A percentile compares a stretch with the other conserved stretches of the same genome.
phyloP scores from a whole-genome alignment of 2,329 filamentous ascomycete genomes.

The Venturia carpophila region DNA sequence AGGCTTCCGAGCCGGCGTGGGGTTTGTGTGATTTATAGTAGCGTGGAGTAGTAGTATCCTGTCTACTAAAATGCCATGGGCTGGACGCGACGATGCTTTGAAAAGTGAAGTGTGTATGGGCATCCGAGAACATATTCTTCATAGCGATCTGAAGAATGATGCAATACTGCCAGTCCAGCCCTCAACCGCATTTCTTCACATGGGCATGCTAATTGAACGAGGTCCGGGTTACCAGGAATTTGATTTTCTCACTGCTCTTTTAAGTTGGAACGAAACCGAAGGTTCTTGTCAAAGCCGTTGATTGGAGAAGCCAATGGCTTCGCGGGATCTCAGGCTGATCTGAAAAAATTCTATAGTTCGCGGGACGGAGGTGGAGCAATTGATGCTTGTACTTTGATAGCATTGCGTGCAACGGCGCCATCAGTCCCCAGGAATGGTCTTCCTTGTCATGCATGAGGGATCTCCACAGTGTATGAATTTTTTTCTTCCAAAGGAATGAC shows the following conservation, averaged over 20 bases:
- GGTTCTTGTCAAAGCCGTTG: neutral
- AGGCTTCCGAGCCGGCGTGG: too few species aligned
- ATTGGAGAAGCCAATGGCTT: neutral
- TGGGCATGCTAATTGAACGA: neutral
- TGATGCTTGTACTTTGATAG: neutral
- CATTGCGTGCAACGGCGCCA: constrained; percentile 4
- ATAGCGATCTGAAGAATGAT: neutral
- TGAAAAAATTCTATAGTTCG: neutral
- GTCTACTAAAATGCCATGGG: too few species aligned
- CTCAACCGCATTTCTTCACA: neutral
- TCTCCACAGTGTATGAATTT: neutral
- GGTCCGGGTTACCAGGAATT: neutral
- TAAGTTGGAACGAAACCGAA: neutral
- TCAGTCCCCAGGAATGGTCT: constrained; percentile 7
- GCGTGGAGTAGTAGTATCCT: too few species aligned
- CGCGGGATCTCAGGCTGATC: neutral
- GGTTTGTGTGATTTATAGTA: too few species aligned
- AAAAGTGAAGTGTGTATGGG: too few species aligned
- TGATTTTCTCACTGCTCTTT: neutral
- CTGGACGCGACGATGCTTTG: too few species aligned
- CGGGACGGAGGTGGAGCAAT: constrained; percentile 3
- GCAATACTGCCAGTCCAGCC: neutral
- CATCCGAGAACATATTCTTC: too few species aligned
- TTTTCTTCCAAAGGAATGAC: constrained; percentile 1
- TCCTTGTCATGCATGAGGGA: neutral